phyloP scores from a whole-genome alignment of 257 asterid species.

The Verbascum thapsus region DNA sequence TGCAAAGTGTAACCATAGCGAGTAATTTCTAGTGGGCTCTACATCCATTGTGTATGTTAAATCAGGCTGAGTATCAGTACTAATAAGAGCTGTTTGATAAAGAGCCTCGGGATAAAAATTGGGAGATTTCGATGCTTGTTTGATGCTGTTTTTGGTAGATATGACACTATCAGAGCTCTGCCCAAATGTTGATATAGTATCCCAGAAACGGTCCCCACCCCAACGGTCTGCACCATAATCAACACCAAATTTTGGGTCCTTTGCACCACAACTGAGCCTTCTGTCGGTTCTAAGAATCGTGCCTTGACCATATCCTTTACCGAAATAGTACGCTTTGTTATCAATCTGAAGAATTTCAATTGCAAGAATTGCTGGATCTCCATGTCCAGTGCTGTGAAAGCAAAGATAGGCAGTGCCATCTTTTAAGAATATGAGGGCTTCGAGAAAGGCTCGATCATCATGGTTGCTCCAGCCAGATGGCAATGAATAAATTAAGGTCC shows the following conservation, averaged over 20 bases:
- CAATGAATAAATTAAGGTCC: slow-evolving; percentile 79
- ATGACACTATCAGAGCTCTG: slow-evolving; percentile 48
- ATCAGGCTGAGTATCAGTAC: slow-evolving; percentile 63
- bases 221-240: slow-evolving; percentile 77
- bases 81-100: slow-evolving; percentile 71
- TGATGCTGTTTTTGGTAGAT: slow-evolving; percentile 48
- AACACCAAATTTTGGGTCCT: slow-evolving; percentile 59
- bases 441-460: slow-evolving; percentile 73
- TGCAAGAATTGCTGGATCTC: slow-evolving; percentile 90
- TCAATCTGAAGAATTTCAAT: slow-evolving; percentile 91
- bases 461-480: slow-evolving; percentile 97
- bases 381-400: slow-evolving; percentile 98
- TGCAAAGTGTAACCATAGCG: slow-evolving; percentile 94
- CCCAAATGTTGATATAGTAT: slow-evolving; percentile 56
- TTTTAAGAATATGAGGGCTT: slow-evolving; percentile 72
- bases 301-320: slow-evolving; percentile 76
- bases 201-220: slow-evolving; percentile 99
- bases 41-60: slow-evolving; percentile 74
- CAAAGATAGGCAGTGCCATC: slow-evolving; percentile 90
- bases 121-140: slow-evolving; percentile 57
- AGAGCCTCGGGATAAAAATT: slow-evolving; percentile 88
- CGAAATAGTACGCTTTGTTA: slow-evolving; percentile 69
- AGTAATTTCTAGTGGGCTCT: slow-evolving; percentile 80
- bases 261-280: slow-evolving; percentile 75
- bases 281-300: slow-evolving; percentile 75